Evolutionary conservation across 1,284 basidiomycete species (phyloP).

Genomic region (Coniferiporia sulphurascens): DNA sequence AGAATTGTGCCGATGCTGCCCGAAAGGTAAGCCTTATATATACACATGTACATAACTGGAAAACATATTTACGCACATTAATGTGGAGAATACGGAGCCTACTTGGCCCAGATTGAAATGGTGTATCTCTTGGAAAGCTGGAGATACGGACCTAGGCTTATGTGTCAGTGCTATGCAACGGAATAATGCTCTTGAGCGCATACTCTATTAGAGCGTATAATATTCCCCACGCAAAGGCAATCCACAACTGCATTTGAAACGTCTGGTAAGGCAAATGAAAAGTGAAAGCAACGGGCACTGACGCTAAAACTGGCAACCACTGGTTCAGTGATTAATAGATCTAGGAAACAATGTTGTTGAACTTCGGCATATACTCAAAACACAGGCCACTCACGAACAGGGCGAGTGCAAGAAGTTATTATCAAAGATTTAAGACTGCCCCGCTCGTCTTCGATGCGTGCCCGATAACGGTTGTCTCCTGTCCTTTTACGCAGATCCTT

Average conservation of each 20-base stretch:
- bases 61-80: constrained; percentile 43
- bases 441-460: constrained; percentile 60
- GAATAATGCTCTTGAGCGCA: constrained; percentile 17
- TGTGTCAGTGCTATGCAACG: neutral
- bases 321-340: constrained; percentile 69
- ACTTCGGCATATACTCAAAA: neutral
- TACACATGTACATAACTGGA: neutral
- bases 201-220: constrained; percentile 65
- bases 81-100: constrained; percentile 56
- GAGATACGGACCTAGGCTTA: constrained; percentile 48
- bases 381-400: constrained; percentile 45
- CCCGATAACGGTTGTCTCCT: constrained; percentile 55
- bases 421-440: constrained; percentile 52
- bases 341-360: constrained; percentile 26
- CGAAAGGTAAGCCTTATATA: constrained; percentile 1
- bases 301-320: constrained; percentile 73
- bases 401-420: constrained; percentile 62
- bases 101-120: constrained; percentile 59
- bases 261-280: neutral
- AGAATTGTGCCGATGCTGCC: constrained; percentile 56
- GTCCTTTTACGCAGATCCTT: constrained; percentile 56
- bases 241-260: constrained; percentile 51
- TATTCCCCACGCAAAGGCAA: constrained; percentile 76
- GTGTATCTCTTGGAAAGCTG: constrained; percentile 58
- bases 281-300: constrained; percentile 22